phyloP scores from a whole-genome alignment of 2,329 filamentous ascomycete species.

The Trichophyton simii region DNA sequence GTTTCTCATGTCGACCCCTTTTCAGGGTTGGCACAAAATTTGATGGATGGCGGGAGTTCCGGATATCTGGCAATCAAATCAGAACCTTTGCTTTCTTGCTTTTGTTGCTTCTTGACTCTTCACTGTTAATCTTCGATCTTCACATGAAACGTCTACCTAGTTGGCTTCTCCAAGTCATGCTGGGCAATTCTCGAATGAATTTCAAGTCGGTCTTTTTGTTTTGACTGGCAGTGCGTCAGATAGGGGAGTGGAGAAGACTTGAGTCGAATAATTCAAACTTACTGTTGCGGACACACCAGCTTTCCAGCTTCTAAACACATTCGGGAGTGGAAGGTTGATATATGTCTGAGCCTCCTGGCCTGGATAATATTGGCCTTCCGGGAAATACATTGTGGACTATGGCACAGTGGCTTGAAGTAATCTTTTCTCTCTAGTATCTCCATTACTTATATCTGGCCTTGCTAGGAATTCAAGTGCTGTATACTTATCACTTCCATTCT shows the following conservation, averaged over 20 bases:
- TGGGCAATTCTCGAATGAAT: neutral
- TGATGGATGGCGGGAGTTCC: constrained; percentile 47
- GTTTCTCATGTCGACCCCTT: constrained; percentile 21
- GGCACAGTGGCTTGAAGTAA: neutral
- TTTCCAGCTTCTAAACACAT: neutral
- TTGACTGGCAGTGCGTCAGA: neutral
- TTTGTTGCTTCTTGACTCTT: neutral
- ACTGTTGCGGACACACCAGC: neutral
- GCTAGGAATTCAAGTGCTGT: neutral
- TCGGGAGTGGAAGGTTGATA: neutral
- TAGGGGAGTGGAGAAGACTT: neutral
- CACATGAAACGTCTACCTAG: neutral
- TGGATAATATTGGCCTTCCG: neutral
- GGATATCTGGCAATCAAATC: constrained; percentile 66
- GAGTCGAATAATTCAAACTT: neutral
- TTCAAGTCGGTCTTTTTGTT: neutral
- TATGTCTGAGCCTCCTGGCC: neutral
- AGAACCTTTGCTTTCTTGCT: neutral
- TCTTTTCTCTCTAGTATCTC: neutral
- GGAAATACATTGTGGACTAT: neutral
- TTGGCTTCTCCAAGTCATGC: neutral
- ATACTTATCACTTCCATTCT: neutral
- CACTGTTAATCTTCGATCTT: neutral
- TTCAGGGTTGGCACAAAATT: constrained; percentile 26
- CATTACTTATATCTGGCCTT: neutral